phyloP scores from a whole-genome alignment of 1,139 yeast species.

The Tardiomyces depauwii region DNA sequence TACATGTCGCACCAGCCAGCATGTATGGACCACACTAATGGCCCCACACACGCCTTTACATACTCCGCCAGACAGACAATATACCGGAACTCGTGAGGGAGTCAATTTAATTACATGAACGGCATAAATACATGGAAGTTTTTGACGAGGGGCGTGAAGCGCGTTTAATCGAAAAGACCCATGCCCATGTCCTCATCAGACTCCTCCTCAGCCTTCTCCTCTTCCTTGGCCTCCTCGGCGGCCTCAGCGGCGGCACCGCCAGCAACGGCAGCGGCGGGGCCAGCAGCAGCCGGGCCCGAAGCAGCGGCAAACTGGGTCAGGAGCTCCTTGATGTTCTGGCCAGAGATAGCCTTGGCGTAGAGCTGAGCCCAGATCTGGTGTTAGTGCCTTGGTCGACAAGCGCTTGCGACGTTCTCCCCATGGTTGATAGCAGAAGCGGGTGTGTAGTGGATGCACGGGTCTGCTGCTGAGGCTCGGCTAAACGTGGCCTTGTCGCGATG shows the following conservation, averaged over 20 bases:
- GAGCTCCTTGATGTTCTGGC: slow-evolving; percentile 89
- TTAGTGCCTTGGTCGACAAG: not conserved
- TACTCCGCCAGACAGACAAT: too few species aligned
- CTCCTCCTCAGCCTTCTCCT: slow-evolving; percentile 13
- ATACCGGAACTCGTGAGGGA: too few species aligned
- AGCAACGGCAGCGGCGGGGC: slow-evolving; percentile 38
- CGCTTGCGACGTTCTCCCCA: too few species aligned
- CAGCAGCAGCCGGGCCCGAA: slow-evolving; percentile 45
- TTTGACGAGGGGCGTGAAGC: not conserved
- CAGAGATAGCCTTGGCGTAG: slow-evolving; percentile 94
- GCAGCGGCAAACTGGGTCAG: slow-evolving; percentile 68
- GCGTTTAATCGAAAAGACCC: slow-evolving; percentile 18
- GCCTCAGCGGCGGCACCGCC: slow-evolving; percentile 46
- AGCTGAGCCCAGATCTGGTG: slow-evolving; percentile 71
- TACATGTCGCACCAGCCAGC: too few species aligned
- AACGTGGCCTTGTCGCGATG: too few species aligned
- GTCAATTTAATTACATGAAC: not conserved
- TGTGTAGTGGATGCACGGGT: too few species aligned
- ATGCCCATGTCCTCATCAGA: slow-evolving; percentile 17
- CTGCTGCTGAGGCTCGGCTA: too few species aligned
- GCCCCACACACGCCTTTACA: too few species aligned
- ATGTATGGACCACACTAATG: too few species aligned
- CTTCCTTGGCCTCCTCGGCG: slow-evolving; percentile 12
- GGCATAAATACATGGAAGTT: not conserved
- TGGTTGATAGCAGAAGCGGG: too few species aligned